Evolutionary conservation across 2,329 filamentous ascomycete genomes (phyloP).

Genomic region (Trichoderma sp.): DNA sequence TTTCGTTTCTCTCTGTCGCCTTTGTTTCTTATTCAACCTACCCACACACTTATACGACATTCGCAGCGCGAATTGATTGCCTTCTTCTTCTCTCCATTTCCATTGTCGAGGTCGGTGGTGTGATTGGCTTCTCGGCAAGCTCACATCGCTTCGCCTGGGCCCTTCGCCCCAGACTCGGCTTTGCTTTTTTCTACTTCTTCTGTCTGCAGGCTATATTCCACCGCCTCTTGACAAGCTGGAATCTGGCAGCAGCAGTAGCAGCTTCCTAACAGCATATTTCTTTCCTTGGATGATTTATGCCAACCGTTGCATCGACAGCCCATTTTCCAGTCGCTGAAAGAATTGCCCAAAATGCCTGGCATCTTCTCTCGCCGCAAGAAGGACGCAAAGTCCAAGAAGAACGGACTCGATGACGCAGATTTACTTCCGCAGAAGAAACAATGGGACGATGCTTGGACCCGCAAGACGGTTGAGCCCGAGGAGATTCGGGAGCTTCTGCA

Average conservation of each 20-base stretch:
- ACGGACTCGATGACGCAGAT: constrained; percentile 54
- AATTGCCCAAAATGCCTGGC: constrained; percentile 48
- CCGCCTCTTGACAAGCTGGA: background rate
- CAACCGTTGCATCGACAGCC: background rate
- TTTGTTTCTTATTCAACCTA: constrained; percentile 7
- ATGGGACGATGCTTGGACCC: constrained; percentile 86
- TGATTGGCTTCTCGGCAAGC: background rate
- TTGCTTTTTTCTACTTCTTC: constrained; percentile 6
- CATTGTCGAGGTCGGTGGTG: background rate
- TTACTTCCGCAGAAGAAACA: constrained; percentile 64
- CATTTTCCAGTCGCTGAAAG: background rate
- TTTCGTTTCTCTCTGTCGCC: constrained; percentile 5
- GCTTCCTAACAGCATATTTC: background rate
- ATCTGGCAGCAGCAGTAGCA: background rate
- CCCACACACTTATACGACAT: constrained; percentile 9
- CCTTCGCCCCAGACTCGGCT: constrained; percentile 1
- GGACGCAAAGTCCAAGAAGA: constrained; percentile 66
- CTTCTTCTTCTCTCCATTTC: background rate
- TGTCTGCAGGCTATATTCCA: background rate
- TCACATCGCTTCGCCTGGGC: constrained; percentile 1
- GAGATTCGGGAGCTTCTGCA: constrained; percentile 86
- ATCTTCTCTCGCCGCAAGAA: constrained; percentile 69
- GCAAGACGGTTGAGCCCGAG: constrained; percentile 78
- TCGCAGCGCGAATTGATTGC: constrained; percentile 16
- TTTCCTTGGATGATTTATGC: background rate